Evolutionary conservation across 202 grass and related monocot genomes (phyloP).

Genomic region (Bolboschoenoplectus hybrid): DNA sequence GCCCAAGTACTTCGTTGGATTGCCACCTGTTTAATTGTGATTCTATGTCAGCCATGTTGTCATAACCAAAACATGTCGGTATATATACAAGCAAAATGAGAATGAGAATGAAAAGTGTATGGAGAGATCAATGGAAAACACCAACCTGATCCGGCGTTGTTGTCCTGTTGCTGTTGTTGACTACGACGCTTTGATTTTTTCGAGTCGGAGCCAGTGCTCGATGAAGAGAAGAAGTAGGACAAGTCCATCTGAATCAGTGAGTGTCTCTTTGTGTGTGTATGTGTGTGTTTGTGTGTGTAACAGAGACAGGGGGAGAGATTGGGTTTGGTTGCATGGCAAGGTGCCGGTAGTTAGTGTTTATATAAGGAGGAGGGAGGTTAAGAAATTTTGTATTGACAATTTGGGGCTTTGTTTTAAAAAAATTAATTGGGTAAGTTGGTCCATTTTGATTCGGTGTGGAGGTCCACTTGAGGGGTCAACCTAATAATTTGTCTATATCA

Average conservation of each 20-base stretch:
- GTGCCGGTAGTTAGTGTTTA: conserved; percentile 33
- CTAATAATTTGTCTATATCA: conserved; percentile 36
- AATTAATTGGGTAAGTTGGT: conserved; percentile 25
- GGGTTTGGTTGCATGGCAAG: conserved; percentile 43
- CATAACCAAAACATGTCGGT: neutral
- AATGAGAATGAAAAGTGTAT: neutral
- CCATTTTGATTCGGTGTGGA: conserved; percentile 38
- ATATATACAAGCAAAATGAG: neutral
- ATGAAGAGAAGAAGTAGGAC: conserved; percentile 52
- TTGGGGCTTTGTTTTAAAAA: conserved; percentile 19
- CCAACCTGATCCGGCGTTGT: conserved; percentile 36
- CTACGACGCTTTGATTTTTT: conserved; percentile 55
- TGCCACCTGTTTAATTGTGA: conserved; percentile 29
- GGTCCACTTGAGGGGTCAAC: conserved; percentile 33
- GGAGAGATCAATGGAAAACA: neutral
- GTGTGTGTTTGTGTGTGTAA: conserved; percentile 9
- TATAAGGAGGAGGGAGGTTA: conserved; percentile 36
- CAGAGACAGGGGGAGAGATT: conserved; percentile 32
- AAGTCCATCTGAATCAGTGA: conserved; percentile 59
- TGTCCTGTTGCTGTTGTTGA: conserved; percentile 56
- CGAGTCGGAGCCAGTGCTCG: conserved; percentile 38
- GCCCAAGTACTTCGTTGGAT: conserved; percentile 65
- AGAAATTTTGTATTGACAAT: conserved; percentile 30
- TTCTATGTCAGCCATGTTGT: conserved; percentile 19
- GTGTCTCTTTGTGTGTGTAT: conserved; percentile 2